These are phyloP conservation scores for Pythium folliculosum DNA, from an alignment of 352 stramenopile species.

Conservation along the genomic window DNA sequence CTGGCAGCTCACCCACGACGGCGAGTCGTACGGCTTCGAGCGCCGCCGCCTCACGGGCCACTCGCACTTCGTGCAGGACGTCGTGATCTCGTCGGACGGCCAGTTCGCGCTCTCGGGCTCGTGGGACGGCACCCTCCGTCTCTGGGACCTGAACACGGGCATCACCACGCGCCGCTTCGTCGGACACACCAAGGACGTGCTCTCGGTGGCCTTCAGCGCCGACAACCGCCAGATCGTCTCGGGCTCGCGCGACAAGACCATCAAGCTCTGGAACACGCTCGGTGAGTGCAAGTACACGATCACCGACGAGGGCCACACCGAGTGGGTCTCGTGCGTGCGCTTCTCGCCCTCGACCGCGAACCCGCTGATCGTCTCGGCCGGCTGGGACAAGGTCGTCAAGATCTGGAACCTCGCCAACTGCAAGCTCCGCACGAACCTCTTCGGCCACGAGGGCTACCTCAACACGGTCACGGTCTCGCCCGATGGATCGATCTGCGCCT, in stretches of 20 bases:
- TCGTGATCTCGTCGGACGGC: slow-evolving; percentile 99
- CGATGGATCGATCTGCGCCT: slow-evolving; percentile 99
- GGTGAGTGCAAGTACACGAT: slow-evolving; percentile 99
- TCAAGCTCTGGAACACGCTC: slow-evolving; percentile 99
- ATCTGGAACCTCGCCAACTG: slow-evolving; percentile 99
- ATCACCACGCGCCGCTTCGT: slow-evolving; percentile 99
- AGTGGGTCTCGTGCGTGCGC: slow-evolving; percentile 99
- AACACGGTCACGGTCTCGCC: slow-evolving; percentile 99
- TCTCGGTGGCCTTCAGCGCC: slow-evolving; percentile 99
- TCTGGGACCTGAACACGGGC: slow-evolving; percentile 99
- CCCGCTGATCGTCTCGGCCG: slow-evolving; percentile 98
- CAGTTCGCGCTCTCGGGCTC: slow-evolving; percentile 98
- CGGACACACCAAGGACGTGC: slow-evolving; percentile 99
- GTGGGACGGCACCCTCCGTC: slow-evolving; percentile 98
- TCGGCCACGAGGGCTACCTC: slow-evolving; percentile 99
- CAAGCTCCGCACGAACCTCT: slow-evolving; percentile 99
- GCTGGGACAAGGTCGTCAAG: slow-evolving; percentile 99
- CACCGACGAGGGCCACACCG: slow-evolving; percentile 97
- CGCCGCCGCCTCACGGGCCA: slow-evolving; percentile 97
- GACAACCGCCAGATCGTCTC: slow-evolving; percentile 99
- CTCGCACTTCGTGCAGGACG: slow-evolving; percentile 99
- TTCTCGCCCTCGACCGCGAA: slow-evolving; percentile 97
- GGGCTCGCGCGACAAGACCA: slow-evolving; percentile 98
- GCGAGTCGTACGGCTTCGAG: slow-evolving; percentile 98
- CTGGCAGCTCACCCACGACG: slow-evolving; percentile 92